Evolutionary conservation across 2,329 filamentous ascomycete species (phyloP), one percentile per base, ranked within the genome.

Genomic region (Claviceps fusiformis): DNA sequence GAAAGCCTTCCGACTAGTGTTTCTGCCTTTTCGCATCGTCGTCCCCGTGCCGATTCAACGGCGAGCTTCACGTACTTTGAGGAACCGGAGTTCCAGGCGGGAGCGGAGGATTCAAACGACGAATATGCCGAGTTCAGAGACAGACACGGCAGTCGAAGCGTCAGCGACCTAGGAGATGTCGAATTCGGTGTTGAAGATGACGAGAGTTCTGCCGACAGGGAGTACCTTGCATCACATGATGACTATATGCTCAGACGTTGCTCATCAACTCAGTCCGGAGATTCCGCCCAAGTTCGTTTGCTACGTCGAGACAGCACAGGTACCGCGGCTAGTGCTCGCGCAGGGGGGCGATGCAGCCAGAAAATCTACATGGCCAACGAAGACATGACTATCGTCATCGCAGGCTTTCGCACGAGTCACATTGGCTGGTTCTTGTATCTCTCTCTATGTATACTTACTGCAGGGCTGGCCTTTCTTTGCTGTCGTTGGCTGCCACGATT

Each of bases 1-100:
- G 93, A 98, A 73, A 96, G 90, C 66, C 81, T 98, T n/a, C 93
- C 93, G 1, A 93, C 89, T 11, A 96, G 91, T 66, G 79, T 91
- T 41, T 90, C 89, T n/a, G 87, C 89, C 37, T 98, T 98, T 67
- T 85, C 83, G 50, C 91, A 95, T 69, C 87, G 89, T 57, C 82
- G 90, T 57, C 75, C 77, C 43, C 83, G 92, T 63, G 84, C 89
- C 61, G 88, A 91, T 64, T 97, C 92, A 15, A 89, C 80, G 6
- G 75, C 91, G 33, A 96, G 89, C 70, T 97, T 96, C 68, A 83
- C 89, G 1, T 96, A 89, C 70, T 95, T 93, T 65, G 85, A 89
- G 57, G 84, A 83, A 59, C 47, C 54, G 1, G 62, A 64, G 71
- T 73, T 53, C 65, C 72, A 41, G 53, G 71, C 54, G 17, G 55